A percentile compares a stretch with the other conserved stretches of the same genome.
These are phyloP conservation scores for Pontederia paniculata DNA, from an alignment of 176 grass and related monocot genomes.

Conservation along the genomic window DNA sequence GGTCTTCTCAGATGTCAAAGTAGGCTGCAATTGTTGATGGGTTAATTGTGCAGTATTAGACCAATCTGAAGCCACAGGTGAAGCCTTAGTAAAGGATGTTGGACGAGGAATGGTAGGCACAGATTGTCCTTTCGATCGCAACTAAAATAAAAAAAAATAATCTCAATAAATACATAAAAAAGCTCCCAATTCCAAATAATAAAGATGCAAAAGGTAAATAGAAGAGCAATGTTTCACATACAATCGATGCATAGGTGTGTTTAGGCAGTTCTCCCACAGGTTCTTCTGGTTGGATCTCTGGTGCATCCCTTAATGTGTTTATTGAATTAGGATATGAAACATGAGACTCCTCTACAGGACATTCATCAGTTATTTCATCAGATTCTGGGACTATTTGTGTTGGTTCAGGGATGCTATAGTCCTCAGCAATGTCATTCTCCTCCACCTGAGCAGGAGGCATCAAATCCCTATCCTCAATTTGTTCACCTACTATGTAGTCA, in stretches of 20 bases:
- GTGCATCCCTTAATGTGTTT: constrained; percentile 27
- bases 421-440: constrained; percentile 33
- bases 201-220: background rate
- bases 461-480: constrained; percentile 34
- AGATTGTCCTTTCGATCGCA: constrained; percentile 39
- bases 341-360: constrained; percentile 37
- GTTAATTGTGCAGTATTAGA: constrained; percentile 18
- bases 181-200: constrained; percentile 1
- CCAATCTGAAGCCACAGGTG: constrained; percentile 19
- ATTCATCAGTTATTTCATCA: constrained; percentile 39
- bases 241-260: constrained; percentile 89
- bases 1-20: constrained; percentile 39
- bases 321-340: constrained; percentile 33
- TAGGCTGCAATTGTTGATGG: constrained; percentile 23
- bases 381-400: constrained; percentile 33
- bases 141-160: constrained; percentile 22
- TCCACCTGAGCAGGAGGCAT: constrained; percentile 25
- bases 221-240: constrained; percentile 41
- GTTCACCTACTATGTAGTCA: constrained; percentile 34
- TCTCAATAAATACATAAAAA: background rate
- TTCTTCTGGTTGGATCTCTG: constrained; percentile 36
- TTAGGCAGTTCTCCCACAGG: constrained; percentile 56
- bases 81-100: constrained; percentile 31
- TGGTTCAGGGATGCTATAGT: constrained; percentile 40
- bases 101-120: constrained; percentile 16